Evolutionary conservation across 1,139 yeast species (phyloP).

Genomic region (Taphrina populina): DNA sequence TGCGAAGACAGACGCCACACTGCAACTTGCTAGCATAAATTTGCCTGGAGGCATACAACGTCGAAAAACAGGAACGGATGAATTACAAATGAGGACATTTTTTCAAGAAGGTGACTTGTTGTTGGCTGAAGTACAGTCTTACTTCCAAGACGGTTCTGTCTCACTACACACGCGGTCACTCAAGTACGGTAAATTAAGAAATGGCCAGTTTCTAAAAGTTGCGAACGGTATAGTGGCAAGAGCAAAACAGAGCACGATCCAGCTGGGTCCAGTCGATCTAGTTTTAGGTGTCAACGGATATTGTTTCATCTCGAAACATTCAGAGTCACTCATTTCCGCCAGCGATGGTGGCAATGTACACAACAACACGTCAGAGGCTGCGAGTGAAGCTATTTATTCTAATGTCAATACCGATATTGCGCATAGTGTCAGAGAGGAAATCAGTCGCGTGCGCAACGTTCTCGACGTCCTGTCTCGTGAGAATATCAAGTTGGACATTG

Average conservation of each 20-base stretch:
- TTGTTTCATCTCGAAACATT: conserved; percentile 83
- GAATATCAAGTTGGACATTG: conserved; percentile 83
- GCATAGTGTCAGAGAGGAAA: conserved; percentile 62
- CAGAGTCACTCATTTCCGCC: conserved; percentile 37
- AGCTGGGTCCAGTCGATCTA: conserved; percentile 84
- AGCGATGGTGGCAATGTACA: conserved; percentile 53
- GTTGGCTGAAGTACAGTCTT: conserved; percentile 87
- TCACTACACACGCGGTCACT: conserved; percentile 91
- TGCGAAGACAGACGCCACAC: conserved; percentile 82
- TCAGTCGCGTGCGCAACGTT: conserved; percentile 81
- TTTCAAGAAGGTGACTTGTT: conserved; percentile 95
- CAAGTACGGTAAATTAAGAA: conserved; percentile 90
- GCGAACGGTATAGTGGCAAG: conserved; percentile 81
- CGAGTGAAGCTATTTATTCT: conserved; percentile 92
- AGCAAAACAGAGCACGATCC: conserved; percentile 80
- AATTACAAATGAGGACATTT: conserved; percentile 90
- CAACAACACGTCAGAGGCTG: conserved; percentile 87
- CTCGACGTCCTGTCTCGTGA: conserved; percentile 74
- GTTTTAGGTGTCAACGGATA: conserved; percentile 94
- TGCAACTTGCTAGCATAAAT: conserved; percentile 93
- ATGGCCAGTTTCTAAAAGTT: conserved; percentile 77
- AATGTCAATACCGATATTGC: conserved; percentile 78
- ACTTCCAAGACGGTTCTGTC: conserved; percentile 87
- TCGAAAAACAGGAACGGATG: conserved; percentile 92
- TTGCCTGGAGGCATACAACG: conserved; percentile 95